phyloP scores from a whole-genome alignment of 1,284 basidiomycete genomes.

The Naganishia sp. region DNA sequence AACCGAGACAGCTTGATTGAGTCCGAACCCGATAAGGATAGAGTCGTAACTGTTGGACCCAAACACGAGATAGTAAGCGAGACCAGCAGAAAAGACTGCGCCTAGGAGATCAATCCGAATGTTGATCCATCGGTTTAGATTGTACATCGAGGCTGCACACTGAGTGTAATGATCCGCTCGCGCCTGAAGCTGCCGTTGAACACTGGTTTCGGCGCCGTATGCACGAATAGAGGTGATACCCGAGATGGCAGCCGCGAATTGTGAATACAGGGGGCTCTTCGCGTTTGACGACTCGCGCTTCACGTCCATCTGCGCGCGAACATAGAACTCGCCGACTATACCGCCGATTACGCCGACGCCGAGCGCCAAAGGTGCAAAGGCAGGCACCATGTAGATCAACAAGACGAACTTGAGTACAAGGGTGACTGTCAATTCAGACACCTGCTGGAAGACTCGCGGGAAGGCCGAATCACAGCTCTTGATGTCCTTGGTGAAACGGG shows the following conservation, averaged over 20 bases:
- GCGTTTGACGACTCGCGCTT: conserved; percentile 54
- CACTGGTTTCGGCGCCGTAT: conserved; percentile 50
- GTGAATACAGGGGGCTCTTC: conserved; percentile 62
- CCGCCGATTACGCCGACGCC: conserved; percentile 57
- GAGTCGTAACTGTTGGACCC: conserved; percentile 33
- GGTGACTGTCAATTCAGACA: conserved; percentile 49
- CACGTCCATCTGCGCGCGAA: conserved; percentile 71
- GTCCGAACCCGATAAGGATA: conserved; percentile 49
- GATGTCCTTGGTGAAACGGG: conserved; percentile 65
- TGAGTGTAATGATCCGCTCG: conserved; percentile 54
- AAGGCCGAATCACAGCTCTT: conserved; percentile 52
- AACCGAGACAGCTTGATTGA: conserved; percentile 52
- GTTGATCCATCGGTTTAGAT: conserved; percentile 48
- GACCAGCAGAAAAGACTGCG: conserved; percentile 34
- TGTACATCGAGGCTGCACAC: conserved; percentile 45
- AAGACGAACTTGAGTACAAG: conserved; percentile 57
- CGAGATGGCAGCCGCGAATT: conserved; percentile 67
- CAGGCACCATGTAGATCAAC: conserved; percentile 58
- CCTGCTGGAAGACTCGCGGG: conserved; percentile 40
- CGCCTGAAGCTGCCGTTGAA: conserved; percentile 42
- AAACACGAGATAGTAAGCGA: conserved; percentile 37
- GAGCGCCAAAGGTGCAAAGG: conserved; percentile 50
- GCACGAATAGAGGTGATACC: conserved; percentile 61
- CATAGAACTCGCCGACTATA: conserved; percentile 58
- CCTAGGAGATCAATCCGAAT: conserved; percentile 36